Evolutionary conservation across 1,284 basidiomycete species (phyloP), one percentile per base, ranked within the genome.

Genomic region (Porodaedalea pini): DNA sequence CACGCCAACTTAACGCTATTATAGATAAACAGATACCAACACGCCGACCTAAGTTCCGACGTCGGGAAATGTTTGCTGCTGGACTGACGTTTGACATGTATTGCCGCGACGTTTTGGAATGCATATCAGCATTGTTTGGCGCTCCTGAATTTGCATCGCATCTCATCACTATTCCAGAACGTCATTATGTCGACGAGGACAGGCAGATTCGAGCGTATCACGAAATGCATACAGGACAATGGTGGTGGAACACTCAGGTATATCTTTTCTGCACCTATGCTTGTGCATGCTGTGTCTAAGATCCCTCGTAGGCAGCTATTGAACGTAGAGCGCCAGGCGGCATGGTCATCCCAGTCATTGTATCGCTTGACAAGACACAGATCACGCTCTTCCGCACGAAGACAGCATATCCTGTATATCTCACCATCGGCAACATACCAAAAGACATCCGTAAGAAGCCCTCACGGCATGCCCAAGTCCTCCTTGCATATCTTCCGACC

Each of bases 381-480:
- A 56, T 68, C 10, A 63, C 63, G 1, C 40, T 58, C 6, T 64
- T 67, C 51, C 61, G 67, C 11, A 56, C 57, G 31, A 63, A 62
- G 13, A 43, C 45, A 2, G 66, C 65, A 2, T 68, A 66, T 36
- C 68, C 65, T 0, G 64, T 69, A 2, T 67, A 67, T 37, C 45
- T 70, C 10, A 67, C 66, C 2, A 51, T 69, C 29, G 68, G 66
- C 0, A 68, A 69, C 54, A 61, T 70, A 1, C 60, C 65, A 1
- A 63, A 61, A 31, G 44, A 51, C n/a, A 51, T 65, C 11, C 63
- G 57, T 1, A 51, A 59, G 17, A 62, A 64, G 39, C 61, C 65
- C 0, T 56, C 56, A 2, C 40, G 54, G n/a, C 61, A 61, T 23
- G 65, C 63, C 4, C 62, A 59, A 39, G 61, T 69, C 11, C 60